Base-by-base conservation (phyloP, 75 land plant species). In the Sequoiadendron giganteum region DNA sequence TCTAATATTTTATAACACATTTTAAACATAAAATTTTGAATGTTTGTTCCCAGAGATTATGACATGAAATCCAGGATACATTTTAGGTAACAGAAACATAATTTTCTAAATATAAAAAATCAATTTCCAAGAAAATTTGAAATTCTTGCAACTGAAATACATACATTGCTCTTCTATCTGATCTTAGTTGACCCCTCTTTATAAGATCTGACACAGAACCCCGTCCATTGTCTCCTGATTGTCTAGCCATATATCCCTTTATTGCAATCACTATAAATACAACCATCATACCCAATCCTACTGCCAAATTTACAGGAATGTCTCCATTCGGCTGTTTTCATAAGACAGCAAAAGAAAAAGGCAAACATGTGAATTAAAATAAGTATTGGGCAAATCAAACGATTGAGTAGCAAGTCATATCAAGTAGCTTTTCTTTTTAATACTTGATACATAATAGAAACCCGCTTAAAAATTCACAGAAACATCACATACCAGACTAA, bases 161-260 rank as follows among this genome's bases (percentile, higher is more conserved):
- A 86, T 96, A 96, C 98, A 93, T 95, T 93, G 93, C 92, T 92
- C 95, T 92, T 91, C 97, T 92, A 90, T 95, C 97, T 84, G 97
- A 93, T 90, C 93, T 94, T 42, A 97, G 87, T 87, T 97, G 98
- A 28, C 98, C 98, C 70, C 98, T 94, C 68, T 93, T 95, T 42
- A 97, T 94, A 89, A 97, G 96, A 91, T 97, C 97, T 21, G 96
- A 94, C 21, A 97, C 96, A 90, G 98, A 94, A 72, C 98, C 98
- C 75, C 88, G 92, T 21, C 73, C 88, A 75, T 81, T 85, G 14
- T 92, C 40, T n/a, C 90, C 90, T 13, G 90, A 84, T 47, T 79
- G 91, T 85, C 89, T 93, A 25, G 75, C 87, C 38, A 90, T 13
- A 85, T 88, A 90, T 77, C 89, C 84, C 88, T 93, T 93, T n/a